Conservation (phyloP, 225 moss, liverwort and hornwort species). For the Asterella californica region DNA sequence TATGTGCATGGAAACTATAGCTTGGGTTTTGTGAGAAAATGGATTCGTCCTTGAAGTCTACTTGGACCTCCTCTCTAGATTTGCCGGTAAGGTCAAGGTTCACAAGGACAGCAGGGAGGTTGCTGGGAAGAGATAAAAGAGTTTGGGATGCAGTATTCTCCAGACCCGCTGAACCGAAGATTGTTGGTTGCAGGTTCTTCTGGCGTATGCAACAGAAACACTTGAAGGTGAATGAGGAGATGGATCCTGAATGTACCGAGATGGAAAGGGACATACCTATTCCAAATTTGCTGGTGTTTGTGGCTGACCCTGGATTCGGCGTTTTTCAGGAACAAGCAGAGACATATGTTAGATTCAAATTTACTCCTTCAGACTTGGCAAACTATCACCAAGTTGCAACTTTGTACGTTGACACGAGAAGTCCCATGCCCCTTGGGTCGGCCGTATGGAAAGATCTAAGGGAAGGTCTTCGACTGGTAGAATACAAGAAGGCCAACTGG, state of each 20-base stretch:
- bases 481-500: conserved; percentile 39
- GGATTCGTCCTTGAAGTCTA: too few species aligned
- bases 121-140: background rate
- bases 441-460: conserved; percentile 53
- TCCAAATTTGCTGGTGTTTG: conserved; percentile 36
- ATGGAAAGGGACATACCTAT: conserved; percentile 32
- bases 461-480: conserved; percentile 47
- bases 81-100: too few species aligned
- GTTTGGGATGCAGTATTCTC: background rate
- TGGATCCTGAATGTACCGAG: background rate
- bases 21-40: too few species aligned
- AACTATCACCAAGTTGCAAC: conserved; percentile 51
- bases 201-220: conserved; percentile 41
- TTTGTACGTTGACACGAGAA: conserved; percentile 65
- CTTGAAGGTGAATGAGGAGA: conserved; percentile 24
- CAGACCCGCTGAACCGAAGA: background rate
- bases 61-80: too few species aligned
- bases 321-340: conserved; percentile 46
- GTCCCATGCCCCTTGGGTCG: conserved; percentile 49
- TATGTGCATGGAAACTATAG: too few species aligned
- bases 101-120: too few species aligned
- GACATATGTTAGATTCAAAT: conserved; percentile 36
- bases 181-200: conserved; percentile 20
- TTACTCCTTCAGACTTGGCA: conserved; percentile 48
- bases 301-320: conserved; percentile 51